Evolutionary conservation across 1,139 yeast species (phyloP), one percentile per base, ranked within the genome.

Genomic region (Blastobotrys elegans): DNA sequence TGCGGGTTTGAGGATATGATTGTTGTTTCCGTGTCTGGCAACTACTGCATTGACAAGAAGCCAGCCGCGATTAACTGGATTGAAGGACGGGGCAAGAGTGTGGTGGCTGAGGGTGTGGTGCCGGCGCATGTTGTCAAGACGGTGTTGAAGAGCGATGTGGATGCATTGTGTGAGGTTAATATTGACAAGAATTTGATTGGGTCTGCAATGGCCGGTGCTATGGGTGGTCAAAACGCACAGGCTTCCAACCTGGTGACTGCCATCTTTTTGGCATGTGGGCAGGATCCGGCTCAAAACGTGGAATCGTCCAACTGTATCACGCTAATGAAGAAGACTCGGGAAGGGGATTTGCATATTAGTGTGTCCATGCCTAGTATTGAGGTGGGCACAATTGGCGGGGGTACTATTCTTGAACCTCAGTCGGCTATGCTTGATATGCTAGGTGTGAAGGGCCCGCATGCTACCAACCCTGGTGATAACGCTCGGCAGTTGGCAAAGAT

Each of bases 321-420:
- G 1, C 74, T 92, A 57, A 89, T 94, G 95, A 83, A 84, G 62
- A 88, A 86, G 62, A 76, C 77, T 43, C 72, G 71, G 31, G 73
- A 74, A 35, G 98, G 96, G 21, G 90, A 89, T 63, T 77, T 94
- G 61, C 83, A 79, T 56, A 84, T 94, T 46, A 86, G 96, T 2
- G 98, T 92, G 18, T 86, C 97, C 5, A 94, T 94, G 99, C 99
- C 99, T 26, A 88, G 95, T 24, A 89, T 94, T 58, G 99, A 94
- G 71, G 98, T 92, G 40, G 99, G 99, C 53, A 92, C 99, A 3
- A 90, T 94, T 67, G 99, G 99, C 53, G 98, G 99, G 53, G 98
- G 99, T 64, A 94, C 99, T 8, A 87, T 94, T 53, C 77, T 94
- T 59, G 97, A 87, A 63, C 97, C 99, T 32, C 99, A 94, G 72